Conservation (phyloP, 106 monocot species). For the Gastrodia elata region DNA sequence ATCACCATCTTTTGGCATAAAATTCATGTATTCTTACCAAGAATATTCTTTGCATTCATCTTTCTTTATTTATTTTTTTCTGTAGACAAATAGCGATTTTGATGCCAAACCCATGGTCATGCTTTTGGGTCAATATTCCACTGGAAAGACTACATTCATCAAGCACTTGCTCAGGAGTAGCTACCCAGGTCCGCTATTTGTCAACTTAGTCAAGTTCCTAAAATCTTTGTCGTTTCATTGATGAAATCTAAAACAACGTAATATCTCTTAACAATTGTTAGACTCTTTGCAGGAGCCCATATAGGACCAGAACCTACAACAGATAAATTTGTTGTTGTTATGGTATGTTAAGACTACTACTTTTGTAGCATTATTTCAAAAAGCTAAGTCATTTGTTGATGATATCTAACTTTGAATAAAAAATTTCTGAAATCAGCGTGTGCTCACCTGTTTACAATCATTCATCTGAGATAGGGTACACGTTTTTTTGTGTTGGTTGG, state of each 20-base stretch:
- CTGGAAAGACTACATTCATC: slow-evolving; percentile 96
- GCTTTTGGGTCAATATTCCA: slow-evolving; percentile 96
- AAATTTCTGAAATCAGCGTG: too few species aligned
- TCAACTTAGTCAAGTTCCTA: neutral
- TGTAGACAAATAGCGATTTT: slow-evolving; percentile 94
- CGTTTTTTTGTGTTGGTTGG: too few species aligned
- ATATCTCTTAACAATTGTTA: neutral
- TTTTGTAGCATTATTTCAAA: neutral
- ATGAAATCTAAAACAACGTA: neutral
- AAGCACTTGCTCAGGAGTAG: slow-evolving; percentile 68
- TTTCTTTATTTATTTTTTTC: neutral
- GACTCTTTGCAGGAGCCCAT: slow-evolving; percentile 65
- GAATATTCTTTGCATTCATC: neutral
- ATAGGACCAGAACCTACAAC: slow-evolving; percentile 99
- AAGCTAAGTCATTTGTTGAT: too few species aligned
- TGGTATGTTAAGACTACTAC: slow-evolving; percentile 33
- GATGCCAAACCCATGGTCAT: slow-evolving; percentile 99
- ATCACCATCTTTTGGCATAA: neutral
- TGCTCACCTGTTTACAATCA: too few species aligned
- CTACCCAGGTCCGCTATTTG: slow-evolving; percentile 60
- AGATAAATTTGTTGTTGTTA: slow-evolving; percentile 93
- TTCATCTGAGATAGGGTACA: too few species aligned
- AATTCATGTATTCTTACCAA: neutral
- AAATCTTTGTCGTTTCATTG: neutral
- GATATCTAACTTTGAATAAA: too few species aligned